Evolutionary conservation across 1,139 yeast genomes (phyloP), one percentile per base, ranked within the genome.

Genomic region (Hanseniaspora gamundiae): DNA sequence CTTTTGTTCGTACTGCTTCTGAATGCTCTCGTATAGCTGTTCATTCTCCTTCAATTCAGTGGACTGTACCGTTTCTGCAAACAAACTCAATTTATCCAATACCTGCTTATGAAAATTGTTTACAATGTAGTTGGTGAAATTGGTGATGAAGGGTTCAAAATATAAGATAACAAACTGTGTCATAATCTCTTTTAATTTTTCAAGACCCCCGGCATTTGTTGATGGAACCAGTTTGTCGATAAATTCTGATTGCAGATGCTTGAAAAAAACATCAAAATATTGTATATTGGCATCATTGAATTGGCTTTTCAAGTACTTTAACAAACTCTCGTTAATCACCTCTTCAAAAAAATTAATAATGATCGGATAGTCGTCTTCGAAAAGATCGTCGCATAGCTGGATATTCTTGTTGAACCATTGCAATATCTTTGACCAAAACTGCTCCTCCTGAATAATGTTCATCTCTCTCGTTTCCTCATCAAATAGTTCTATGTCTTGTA

Each of bases 311-410:
- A 65, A 52, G 22, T 60, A 53, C 9, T 50, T 55, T 9, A 73
- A 58, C 42, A 73, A 71, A 47, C 72, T 76, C 38, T 73, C 63
- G 49, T 76, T 78, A 43, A 79, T 78, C 3, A 71, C 67, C 5
- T 66, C 68, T 42, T 67, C 68, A 35, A 60, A 52, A 44, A 61
- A 66, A 36, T 58, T 55, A 52, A 54, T 53, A 55, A 57, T 66
- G 47, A 56, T 60, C 4, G 60, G 68, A 42, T 64, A 55, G 38
- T 58, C 60, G 28, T 59, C 59, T 10, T 53, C 57, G 52, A 65
- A 65, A 14, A 66, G 49, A 4, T 43, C 48, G 45, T 66, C 68
- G 5, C 60, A 62, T 11, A 64, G 48, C 44, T 53, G 39, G 38
- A 65, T 52, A 35, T 64, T 61, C 13, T 52, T 53, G 39, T 65